Base-by-base conservation (phyloP, 257 asterid species). In the Anisodus acutangulus region DNA sequence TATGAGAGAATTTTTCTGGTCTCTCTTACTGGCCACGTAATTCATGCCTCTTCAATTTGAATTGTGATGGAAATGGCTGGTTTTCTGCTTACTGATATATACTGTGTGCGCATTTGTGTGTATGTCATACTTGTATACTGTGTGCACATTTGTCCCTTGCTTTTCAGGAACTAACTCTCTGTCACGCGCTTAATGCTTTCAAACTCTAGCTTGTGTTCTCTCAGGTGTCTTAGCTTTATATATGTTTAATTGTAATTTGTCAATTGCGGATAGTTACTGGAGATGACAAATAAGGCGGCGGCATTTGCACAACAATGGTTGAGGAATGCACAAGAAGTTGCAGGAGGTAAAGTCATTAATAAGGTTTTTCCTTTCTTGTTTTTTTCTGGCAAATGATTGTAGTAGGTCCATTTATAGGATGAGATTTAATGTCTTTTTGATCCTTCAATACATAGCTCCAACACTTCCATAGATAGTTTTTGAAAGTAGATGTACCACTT, bases 241-340 rank as follows among this genome's bases (percentile, higher is more conserved):
- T 35, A 26, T 72, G 60, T 59, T 78, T 69, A 78, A 78, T 41
- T 78, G 82, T 91, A 78, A 84, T 85, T 84, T 82, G 53, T 85
- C 26, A 63, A 84, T 81, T 74, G 5, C 66, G 66, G 85, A 74
- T 90, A 97, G 99, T 88, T 95, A 82, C 90, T 90, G 91, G 97
- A 93, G 89, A 90, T 88, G 96, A 88, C 90, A 83, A 88, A 82
- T 17, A 88, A 83, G 66, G 92, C 99, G 3, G 96, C 98, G 45
- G 90, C 81, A 81, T 90, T 89, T 84, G 97, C 98, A 68, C 86
- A 87, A 69, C 91, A 91, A 68, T 97, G 98, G 98, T 86, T 97
- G 82, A 92, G 88, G 85, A 88, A 84, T 2, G 99, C 98, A 83
- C 95, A 91, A 87, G 94, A 90, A 85, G 97, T 93, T 9, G 95